Evolutionary conservation across 345 rosid genomes (phyloP).

Genomic region (Citrus glauca): DNA sequence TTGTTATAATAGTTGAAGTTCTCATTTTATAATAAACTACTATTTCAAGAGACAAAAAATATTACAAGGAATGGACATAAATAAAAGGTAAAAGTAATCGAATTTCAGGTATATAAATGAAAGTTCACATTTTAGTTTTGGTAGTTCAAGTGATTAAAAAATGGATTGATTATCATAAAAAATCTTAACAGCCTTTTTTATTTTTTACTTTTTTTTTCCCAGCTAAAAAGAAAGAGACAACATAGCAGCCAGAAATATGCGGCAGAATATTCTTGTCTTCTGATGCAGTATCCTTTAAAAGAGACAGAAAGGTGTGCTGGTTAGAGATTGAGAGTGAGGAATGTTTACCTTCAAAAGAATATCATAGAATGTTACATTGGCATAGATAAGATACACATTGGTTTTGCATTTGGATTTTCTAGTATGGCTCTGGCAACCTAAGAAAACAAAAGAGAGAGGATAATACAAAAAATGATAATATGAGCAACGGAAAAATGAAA

Average conservation of each 20-base stretch:
- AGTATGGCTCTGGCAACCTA: slow-evolving; percentile 52
- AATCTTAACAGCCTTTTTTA: background rate
- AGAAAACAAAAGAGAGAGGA: background rate
- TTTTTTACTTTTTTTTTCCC: no score
- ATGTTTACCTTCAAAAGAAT: slow-evolving; percentile 51
- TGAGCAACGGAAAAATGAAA: background rate
- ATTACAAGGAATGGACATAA: no score
- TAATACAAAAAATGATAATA: background rate
- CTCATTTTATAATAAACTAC: no score
- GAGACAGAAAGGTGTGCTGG: background rate
- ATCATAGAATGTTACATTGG: slow-evolving; percentile 49
- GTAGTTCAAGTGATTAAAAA: no score
- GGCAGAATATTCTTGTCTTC: background rate
- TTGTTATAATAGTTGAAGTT: no score
- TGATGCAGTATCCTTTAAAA: background rate
- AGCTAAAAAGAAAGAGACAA: no score
- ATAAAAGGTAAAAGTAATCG: no score
- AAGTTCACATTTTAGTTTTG: no score
- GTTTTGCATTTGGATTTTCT: slow-evolving; percentile 45
- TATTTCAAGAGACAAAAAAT: no score
- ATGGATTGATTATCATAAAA: no score
- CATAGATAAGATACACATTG: slow-evolving; percentile 44
- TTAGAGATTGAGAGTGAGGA: slow-evolving; percentile 6
- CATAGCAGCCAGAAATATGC: no score
- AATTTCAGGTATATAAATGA: no score